Evolutionary conservation across 257 asterid genomes (phyloP).

Genomic region (Nicotiana otophora): DNA sequence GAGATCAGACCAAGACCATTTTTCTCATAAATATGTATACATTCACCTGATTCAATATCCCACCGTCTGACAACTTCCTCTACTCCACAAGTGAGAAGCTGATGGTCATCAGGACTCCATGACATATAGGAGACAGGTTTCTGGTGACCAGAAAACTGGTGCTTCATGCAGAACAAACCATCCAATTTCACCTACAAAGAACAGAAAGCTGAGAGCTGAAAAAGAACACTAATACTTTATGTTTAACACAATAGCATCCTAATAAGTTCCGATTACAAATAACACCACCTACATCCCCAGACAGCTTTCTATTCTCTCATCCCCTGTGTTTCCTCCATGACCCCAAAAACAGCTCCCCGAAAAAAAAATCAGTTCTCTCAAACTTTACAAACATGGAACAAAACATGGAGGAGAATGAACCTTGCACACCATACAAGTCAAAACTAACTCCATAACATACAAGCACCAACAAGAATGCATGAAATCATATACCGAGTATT

Average conservation of each 20-base stretch:
- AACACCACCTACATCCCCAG: background rate
- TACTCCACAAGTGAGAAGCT: constrained; percentile 81
- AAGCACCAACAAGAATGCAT: background rate
- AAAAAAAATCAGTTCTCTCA: background rate
- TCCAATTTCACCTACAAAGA: constrained; percentile 45
- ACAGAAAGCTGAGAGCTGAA: constrained; percentile 5
- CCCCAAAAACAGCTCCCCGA: background rate
- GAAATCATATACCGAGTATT: background rate
- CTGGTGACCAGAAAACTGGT: constrained; percentile 56
- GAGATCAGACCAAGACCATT: constrained; percentile 69
- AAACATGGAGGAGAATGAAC: background rate
- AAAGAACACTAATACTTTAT: background rate
- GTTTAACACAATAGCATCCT: background rate
- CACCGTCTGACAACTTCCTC: constrained; percentile 81
- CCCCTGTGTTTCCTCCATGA: background rate
- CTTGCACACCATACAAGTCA: background rate
- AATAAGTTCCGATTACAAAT: background rate
- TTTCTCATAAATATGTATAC: constrained; percentile 65
- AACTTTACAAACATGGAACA: background rate
- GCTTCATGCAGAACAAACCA: constrained; percentile 45
- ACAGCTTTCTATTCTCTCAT: background rate
- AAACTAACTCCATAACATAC: background rate
- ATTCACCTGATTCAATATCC: constrained; percentile 73
- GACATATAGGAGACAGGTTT: constrained; percentile 70
- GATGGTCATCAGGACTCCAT: constrained; percentile 77